Base-by-base conservation (phyloP, 2,329 filamentous ascomycete genomes). In the Daldinia eschscholtzii region DNA sequence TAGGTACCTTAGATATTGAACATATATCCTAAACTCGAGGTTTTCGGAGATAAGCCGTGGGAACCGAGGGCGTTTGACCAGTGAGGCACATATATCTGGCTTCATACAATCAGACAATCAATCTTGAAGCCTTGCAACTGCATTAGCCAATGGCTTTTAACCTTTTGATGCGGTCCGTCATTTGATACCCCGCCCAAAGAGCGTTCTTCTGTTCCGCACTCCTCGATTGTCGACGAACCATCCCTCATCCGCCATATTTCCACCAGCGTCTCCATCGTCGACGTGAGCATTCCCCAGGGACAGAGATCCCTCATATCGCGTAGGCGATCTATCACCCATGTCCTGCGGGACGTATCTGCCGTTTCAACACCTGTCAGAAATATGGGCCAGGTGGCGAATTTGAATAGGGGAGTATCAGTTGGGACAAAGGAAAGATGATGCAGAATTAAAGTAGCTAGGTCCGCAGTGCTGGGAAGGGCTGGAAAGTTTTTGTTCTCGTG, bases 311-410 rank as follows among this genome's bases (percentile, higher is more conserved):
- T 82, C 73, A 85, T 83, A 37, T 78, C 78, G 67, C 82, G 74
- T 48, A 86, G 74, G 12, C 84, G 82, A 58, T 83, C 79, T 74
- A 87, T 78, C n/a, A 85, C 82, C 86, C 86, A 88, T 2, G 77
- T 79, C 42, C 86, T 80, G 64, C 83, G 83, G 39, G 80, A 77
- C 0, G 79, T 76, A 60, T 86, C 81, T 46, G 81, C 81, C 3
- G 85, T 84, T 72, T 88, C 87, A 0, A 86, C 86, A 1, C 87
- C 87, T 2, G 85, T 85, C 33, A 89, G 82, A 70, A 89, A 88
- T 0, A 86, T 81, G 1, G 87, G 86, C 87, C 87, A 89, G n/a
- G 84, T 84, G 2, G 86, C 87, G 6, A 85, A 87, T 74, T 88
- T 89, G 79, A 87, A 89, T 46, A 88, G 81, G 6, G 83, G 81